Evolutionary conservation across 2,329 filamentous ascomycete species (phyloP), one percentile per base, ranked within the genome.

Genomic region (Westerdykella sp.): DNA sequence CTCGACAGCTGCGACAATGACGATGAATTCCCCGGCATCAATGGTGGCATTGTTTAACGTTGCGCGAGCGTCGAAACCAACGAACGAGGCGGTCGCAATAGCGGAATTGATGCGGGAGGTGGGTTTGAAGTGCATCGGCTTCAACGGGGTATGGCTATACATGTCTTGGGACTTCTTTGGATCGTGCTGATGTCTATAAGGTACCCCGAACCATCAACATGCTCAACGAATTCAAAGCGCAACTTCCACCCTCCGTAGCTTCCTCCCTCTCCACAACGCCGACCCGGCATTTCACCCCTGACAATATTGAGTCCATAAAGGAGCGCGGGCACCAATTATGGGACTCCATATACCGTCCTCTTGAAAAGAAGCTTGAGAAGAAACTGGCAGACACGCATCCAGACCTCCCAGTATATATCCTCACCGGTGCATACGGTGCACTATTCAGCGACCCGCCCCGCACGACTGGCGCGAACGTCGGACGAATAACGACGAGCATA

Each of bases 181-280:
- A 5, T 15, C 35, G 6, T 18, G 21, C 39, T 45, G 28, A 46
- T 25, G 11, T 15, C 18, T 11, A 7, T 30, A 15, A 78, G 67
- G 87, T 93, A 54, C 87, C 87, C 2, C 83, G 87, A 51, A 84
- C 83, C 21, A 93, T 93, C 71, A 93, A 93, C 74, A 83, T 79
- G 56, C 80, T 94, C 2, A 83, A 81, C 56, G 81, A 81, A 18
- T 89, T 90, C 72, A 74, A 77, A 55, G 72, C 75, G 32, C 70
- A 73, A 22, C 77, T 93, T 0, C 82, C 85, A 0, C 46, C 69
- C 0, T 67, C 75, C 5, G 69, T 89, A 4, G 63, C 72, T 3
- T 60, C 71, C 1, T 59, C 66, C 4, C 74, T 91, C 4, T 74
- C 74, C 44, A 80, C 73, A 1, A 67, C 58, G 22, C 72, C 83